Percentiles rank a stretch among this genome's conserved stretches.
Evolutionary conservation across 2,329 filamentous ascomycete species (phyloP).

Genomic region (Sclerotinia minor): DNA sequence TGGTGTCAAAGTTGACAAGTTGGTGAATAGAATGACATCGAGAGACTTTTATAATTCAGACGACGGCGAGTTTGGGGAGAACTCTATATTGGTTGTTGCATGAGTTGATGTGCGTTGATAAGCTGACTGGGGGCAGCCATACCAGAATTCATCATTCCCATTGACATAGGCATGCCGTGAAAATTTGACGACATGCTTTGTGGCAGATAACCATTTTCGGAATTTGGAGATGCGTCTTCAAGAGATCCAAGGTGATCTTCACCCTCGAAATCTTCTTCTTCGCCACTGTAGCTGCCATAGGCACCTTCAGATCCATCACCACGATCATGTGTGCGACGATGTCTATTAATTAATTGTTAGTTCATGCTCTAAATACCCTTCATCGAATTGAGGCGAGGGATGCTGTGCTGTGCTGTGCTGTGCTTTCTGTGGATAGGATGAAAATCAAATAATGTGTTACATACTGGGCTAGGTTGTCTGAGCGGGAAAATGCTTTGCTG

Average conservation of each 20-base stretch:
- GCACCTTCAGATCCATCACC: slow-evolving; percentile 64
- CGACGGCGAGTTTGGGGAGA: slow-evolving; percentile 3
- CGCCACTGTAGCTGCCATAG: slow-evolving; percentile 60
- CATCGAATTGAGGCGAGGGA: slow-evolving; percentile 42
- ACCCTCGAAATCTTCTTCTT: slow-evolving; percentile 78
- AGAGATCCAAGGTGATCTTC: slow-evolving; percentile 81
- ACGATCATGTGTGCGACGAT: slow-evolving; percentile 80
- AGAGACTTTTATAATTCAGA: slow-evolving; percentile 1
- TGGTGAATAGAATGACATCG: slow-evolving; percentile 6
- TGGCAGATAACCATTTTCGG: slow-evolving; percentile 62
- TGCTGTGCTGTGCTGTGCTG: slow-evolving; percentile 32
- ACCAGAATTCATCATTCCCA: slow-evolving; percentile 38
- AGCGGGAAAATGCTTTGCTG: slow-evolving; percentile 98
- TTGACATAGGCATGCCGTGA: slow-evolving; percentile 30
- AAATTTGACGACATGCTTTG: slow-evolving; percentile 36
- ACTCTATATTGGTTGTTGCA: slow-evolving; percentile 42
- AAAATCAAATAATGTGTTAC: slow-evolving; percentile 39
- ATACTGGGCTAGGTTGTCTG: slow-evolving; percentile 98
- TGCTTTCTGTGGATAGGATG: slow-evolving; percentile 14
- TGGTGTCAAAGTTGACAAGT: slow-evolving; percentile 22
- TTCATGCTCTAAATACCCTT: slow-evolving; percentile 26
- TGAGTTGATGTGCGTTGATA: slow-evolving; percentile 42
- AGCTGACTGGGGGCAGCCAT: slow-evolving; percentile 45
- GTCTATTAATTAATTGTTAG: slow-evolving; percentile 47
- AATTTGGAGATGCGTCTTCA: slow-evolving; percentile 75